These are phyloP conservation scores for Chrysopogon serrulatus DNA, from an alignment of 176 grass and related monocot genomes.

Conservation along the genomic window DNA sequence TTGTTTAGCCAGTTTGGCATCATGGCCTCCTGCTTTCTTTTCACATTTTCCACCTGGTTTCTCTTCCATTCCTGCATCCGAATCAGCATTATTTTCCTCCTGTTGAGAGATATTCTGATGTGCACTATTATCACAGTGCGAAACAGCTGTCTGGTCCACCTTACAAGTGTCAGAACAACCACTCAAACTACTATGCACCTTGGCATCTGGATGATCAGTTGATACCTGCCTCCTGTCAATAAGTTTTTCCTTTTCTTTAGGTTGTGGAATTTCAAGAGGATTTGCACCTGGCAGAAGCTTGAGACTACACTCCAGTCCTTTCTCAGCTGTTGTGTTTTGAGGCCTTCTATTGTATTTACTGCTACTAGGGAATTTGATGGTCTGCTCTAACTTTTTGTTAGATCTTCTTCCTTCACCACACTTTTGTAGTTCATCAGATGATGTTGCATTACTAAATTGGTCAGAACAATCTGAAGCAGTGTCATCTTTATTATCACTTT, in stretches of 20 bases:
- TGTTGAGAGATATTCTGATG: conserved; percentile 8
- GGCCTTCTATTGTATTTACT: conserved; percentile 1
- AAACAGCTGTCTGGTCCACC: conserved; percentile 2
- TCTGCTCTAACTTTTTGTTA: not conserved
- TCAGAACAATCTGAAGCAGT: not conserved
- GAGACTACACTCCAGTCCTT: conserved; percentile 9
- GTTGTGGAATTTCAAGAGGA: conserved; percentile 16
- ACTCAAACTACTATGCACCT: not conserved
- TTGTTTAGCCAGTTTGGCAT: conserved; percentile 1
- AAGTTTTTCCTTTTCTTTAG: conserved; percentile 11
- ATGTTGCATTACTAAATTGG: not conserved
- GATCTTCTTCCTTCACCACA: conserved; percentile 14
- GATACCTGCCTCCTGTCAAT: not conserved
- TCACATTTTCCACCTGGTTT: not conserved
- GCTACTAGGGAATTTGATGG: not conserved
- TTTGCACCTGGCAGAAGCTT: conserved; percentile 10
- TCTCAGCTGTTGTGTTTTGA: not conserved
- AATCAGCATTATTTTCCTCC: not conserved
- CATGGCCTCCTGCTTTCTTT: conserved; percentile 5
- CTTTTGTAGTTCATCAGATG: not conserved
- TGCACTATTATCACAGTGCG: not conserved
- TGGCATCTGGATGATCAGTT: conserved; percentile 6
- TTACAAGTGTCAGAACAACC: conserved; percentile 10
- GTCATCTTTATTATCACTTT: conserved; percentile 19
- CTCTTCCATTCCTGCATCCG: conserved; percentile 7